phyloP scores from a whole-genome alignment of 1,139 yeast genomes.

The Candida albicans region DNA sequence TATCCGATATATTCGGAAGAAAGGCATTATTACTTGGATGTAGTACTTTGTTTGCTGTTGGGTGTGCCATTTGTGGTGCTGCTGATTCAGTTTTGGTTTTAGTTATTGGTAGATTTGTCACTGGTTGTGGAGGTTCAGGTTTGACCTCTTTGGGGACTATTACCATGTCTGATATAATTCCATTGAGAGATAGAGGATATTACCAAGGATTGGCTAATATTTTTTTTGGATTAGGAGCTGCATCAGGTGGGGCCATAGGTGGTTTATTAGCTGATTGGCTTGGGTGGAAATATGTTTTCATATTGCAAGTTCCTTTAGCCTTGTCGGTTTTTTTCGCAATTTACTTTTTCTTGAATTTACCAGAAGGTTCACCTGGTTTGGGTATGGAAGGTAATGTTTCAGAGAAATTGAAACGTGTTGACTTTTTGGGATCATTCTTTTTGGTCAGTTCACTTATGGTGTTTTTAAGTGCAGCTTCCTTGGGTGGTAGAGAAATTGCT shows the following conservation, averaged over 20 bases:
- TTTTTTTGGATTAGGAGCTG: constrained; percentile 51
- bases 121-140: constrained; percentile 62
- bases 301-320: constrained; percentile 63
- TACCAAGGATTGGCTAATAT: constrained; percentile 55
- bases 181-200: constrained; percentile 52
- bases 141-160: constrained; percentile 52
- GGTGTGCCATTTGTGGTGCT: constrained; percentile 39
- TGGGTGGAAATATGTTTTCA: constrained; percentile 75
- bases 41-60: constrained; percentile 36
- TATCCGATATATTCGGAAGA: constrained; percentile 85
- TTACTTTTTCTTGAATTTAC: constrained; percentile 40
- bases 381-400: constrained; percentile 41
- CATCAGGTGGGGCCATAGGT: constrained; percentile 59
- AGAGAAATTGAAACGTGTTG: constrained; percentile 58
- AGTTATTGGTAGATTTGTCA: constrained; percentile 56
- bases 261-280: constrained; percentile 67
- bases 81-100: constrained; percentile 45
- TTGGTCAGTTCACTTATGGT: constrained; percentile 56
- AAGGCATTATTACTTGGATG: constrained; percentile 42
- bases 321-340: constrained; percentile 45
- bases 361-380: constrained; percentile 50
- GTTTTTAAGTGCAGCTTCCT: constrained; percentile 63
- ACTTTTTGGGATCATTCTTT: constrained; percentile 67
- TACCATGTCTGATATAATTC: constrained; percentile 52
- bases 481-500: constrained; percentile 62